Base-by-base conservation (phyloP, 495 filamentous ascomycete species). In the Talaromyces proteolyticus region DNA sequence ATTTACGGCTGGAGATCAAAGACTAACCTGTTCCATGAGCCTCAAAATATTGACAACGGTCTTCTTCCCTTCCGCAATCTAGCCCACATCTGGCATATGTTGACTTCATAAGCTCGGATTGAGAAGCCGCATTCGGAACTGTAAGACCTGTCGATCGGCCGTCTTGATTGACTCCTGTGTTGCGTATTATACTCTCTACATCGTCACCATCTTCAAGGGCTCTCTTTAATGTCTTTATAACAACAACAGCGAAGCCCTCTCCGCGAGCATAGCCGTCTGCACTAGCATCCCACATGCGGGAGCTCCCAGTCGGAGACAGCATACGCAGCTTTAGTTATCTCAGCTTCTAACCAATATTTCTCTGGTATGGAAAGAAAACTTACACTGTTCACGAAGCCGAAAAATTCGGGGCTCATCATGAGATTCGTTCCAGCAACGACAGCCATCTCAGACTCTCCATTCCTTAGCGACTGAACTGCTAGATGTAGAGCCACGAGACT, bases 21-120 rank as follows among this genome's bases (percentile, higher is more conserved):
- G 22, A 47, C 44, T 18, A 17, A 0, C 69, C 69, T 51, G 67
- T 72, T 8, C 68, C 68, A 48, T 72, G 69, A 0, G 64, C 62
- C 43, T 72, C 64, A 6, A 75, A 67, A 44, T 57, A 75, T 46
- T 73, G 67, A 0, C 59, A 61, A 1, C 66, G 57, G 14, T 69
- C 63, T 0, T 20, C 14, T 7, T 37, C 20, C 0, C 24, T 49
- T 7, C 41, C 29, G n/a, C 57, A 51, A 44, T 72, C 66, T 0
- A 74, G 57, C 2, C 71, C 69, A 10, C 66, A 67, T 18, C 44
- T 42, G 2, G 11, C 22, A 29, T 75, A 75, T 0, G 66, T 63
- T 0, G 56, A 22, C 2, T 59, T 52, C 17, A 75, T 73, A 6
- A 75, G 47, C 0, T 46, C 49, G 3, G 50, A 50, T 48, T 77